These are phyloP conservation scores for Neurospora sp. DNA, from an alignment of 495 filamentous ascomycete genomes.

Conservation along the genomic window DNA sequence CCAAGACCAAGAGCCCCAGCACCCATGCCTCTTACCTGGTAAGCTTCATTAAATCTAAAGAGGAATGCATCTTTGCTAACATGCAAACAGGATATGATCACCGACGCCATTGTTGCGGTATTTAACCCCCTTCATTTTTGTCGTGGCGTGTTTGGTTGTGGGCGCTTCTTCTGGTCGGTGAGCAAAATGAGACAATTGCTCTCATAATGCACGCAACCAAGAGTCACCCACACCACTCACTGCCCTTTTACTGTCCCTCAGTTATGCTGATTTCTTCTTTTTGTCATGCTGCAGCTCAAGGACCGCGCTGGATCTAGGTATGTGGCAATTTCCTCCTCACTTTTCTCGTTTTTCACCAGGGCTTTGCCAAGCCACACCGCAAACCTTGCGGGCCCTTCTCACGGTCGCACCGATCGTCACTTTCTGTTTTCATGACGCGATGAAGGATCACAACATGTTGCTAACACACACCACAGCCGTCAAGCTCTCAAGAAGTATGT, in stretches of 20 bases:
- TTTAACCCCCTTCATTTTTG: conserved; percentile 31
- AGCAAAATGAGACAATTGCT: conserved; percentile 11
- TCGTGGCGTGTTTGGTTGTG: conserved; percentile 25
- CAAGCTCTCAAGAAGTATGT: conserved; percentile 98
- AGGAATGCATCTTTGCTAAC: conserved; percentile 29
- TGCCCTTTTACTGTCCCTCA: not conserved
- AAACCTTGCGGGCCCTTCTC: not conserved
- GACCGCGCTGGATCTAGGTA: conserved; percentile 57
- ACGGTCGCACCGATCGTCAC: not conserved
- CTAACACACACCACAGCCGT: conserved; percentile 52
- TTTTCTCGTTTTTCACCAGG: conserved; percentile 1
- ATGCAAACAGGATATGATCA: conserved; percentile 50
- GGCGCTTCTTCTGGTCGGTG: conserved; percentile 9
- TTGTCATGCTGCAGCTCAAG: conserved; percentile 43
- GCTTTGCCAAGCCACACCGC: conserved; percentile 3
- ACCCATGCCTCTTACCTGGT: conserved; percentile 48
- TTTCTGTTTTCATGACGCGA: conserved; percentile 1
- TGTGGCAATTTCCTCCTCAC: conserved; percentile 14
- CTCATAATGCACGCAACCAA: conserved; percentile 10
- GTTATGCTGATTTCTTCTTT: conserved; percentile 35
- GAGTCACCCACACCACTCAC: not conserved
- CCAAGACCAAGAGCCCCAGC: conserved; percentile 23
- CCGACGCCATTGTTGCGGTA: conserved; percentile 56
- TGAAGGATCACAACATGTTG: conserved; percentile 9
- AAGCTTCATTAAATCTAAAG: conserved; percentile 23